phyloP scores from a whole-genome alignment of 1,284 basidiomycete species.

The Heterobasidion parviporum region DNA sequence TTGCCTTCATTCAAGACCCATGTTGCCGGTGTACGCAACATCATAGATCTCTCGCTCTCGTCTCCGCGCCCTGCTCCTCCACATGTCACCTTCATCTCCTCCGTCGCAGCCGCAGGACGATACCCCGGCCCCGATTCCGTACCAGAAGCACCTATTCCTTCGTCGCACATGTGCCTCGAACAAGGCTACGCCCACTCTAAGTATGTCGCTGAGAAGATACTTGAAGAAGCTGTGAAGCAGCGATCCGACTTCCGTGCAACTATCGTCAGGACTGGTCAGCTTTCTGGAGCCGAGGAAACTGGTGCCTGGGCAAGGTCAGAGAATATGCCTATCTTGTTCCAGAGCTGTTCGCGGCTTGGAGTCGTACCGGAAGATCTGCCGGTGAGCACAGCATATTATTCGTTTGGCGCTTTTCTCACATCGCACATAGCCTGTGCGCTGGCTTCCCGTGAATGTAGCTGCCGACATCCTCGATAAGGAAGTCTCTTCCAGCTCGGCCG shows the following conservation, averaged over 20 bases:
- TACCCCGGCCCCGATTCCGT: slow-evolving; percentile 5
- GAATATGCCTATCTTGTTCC: slow-evolving; percentile 13
- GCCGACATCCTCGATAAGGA: not conserved
- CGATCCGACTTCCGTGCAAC: slow-evolving; percentile 7
- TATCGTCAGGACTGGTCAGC: slow-evolving; percentile 14
- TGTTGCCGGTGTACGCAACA: slow-evolving; percentile 8
- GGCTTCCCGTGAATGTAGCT: slow-evolving; percentile 11
- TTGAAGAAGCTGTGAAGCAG: slow-evolving; percentile 8
- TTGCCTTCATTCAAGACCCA: slow-evolving; percentile 12
- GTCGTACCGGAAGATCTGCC: slow-evolving; percentile 9
- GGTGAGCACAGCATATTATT: slow-evolving; percentile 2
- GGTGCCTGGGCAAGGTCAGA: slow-evolving; percentile 15
- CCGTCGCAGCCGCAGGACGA: slow-evolving; percentile 8
- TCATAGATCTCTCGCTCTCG: slow-evolving; percentile 10
- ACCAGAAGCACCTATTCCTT: slow-evolving; percentile 12
- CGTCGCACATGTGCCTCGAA: slow-evolving; percentile 8
- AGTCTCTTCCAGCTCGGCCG: not conserved
- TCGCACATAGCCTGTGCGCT: slow-evolving; percentile 5
- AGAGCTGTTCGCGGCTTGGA: slow-evolving; percentile 7
- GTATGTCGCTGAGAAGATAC: slow-evolving; percentile 14
- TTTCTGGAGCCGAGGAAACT: slow-evolving; percentile 10
- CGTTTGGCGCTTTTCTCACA: not conserved
- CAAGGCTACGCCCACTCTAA: slow-evolving; percentile 15
- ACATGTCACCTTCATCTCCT: slow-evolving; percentile 12
- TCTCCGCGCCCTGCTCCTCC: slow-evolving; percentile 1